Percentiles rank a stretch among this genome's conserved stretches.
These are phyloP conservation scores for Termitomyces sp. DNA, from an alignment of 768 basidiomycete species.

Conservation along the genomic window DNA sequence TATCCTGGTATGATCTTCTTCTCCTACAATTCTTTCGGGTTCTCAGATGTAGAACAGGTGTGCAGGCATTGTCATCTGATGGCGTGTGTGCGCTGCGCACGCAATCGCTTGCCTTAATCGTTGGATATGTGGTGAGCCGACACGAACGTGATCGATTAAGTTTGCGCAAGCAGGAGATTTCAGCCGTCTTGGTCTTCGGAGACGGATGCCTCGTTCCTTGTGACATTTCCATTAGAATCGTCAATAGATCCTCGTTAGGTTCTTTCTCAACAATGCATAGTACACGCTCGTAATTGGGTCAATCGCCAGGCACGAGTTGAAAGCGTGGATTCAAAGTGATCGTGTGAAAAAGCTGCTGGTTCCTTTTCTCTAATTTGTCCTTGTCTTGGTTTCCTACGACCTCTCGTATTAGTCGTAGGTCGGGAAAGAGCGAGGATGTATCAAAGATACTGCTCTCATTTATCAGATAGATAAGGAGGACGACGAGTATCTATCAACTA, in stretches of 20 bases:
- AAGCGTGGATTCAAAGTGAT: no score
- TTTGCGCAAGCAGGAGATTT: no score
- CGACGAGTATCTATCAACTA: conserved; percentile 25
- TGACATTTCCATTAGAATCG: neutral
- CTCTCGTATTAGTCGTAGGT: no score
- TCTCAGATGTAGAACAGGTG: conserved; percentile 22
- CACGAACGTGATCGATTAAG: neutral
- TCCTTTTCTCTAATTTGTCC: no score
- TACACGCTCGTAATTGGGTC: neutral
- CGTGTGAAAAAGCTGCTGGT: no score
- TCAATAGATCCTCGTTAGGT: neutral
- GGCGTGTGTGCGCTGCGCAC: conserved; percentile 33
- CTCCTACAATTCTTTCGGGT: neutral
- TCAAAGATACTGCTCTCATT: no score
- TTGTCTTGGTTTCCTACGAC: no score
- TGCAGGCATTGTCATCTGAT: conserved; percentile 29
- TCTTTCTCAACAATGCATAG: neutral
- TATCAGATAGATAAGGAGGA: conserved; percentile 12
- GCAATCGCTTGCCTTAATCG: conserved; percentile 26
- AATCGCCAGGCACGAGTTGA: no score
- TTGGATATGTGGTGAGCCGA: neutral
- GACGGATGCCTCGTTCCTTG: neutral
- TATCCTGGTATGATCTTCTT: conserved; percentile 4
- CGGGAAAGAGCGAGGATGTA: no score
- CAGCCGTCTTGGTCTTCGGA: neutral